Evolutionary conservation across 768 basidiomycete species (phyloP).

Genomic region (Chalciporus pseudorubinellus): DNA sequence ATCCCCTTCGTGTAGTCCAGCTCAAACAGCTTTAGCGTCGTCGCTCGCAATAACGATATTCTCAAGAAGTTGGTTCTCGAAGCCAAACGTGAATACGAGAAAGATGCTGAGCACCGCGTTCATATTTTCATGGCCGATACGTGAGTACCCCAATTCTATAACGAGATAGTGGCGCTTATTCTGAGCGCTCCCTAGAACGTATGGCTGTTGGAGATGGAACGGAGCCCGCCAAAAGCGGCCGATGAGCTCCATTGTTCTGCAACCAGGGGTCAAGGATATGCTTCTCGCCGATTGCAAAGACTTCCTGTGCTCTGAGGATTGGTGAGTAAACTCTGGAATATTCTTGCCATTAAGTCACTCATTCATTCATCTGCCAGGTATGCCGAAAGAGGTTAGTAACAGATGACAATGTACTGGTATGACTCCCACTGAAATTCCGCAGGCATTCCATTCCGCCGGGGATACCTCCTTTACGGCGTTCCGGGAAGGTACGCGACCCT

Average conservation of each 20-base stretch:
- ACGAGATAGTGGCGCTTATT: conserved; percentile 1
- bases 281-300: conserved; percentile 83
- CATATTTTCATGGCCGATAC: conserved; percentile 88
- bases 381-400: conserved; percentile 74
- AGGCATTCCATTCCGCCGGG: conserved; percentile 88
- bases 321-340: conserved; percentile 48
- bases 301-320: conserved; percentile 80
- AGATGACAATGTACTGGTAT: conserved; percentile 14
- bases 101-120: conserved; percentile 87
- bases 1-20: conserved; percentile 15
- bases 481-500: conserved; percentile 63
- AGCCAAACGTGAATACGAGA: conserved; percentile 86
- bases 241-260: conserved; percentile 89
- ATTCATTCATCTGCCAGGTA: conserved; percentile 53
- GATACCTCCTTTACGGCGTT: conserved; percentile 82
- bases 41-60: conserved; percentile 85
- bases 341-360: conserved; percentile 18
- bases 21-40: conserved; percentile 52
- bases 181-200: conserved; percentile 43
- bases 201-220: conserved; percentile 84
- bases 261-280: conserved; percentile 90
- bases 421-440: conserved; percentile 15
- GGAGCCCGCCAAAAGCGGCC: conserved; percentile 86
- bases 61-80: conserved; percentile 84
- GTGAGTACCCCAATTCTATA: conserved; percentile 45